These are phyloP conservation scores for Neofusicoccum laricinum DNA, from an alignment of 2,329 filamentous ascomycete species.

Conservation along the genomic window DNA sequence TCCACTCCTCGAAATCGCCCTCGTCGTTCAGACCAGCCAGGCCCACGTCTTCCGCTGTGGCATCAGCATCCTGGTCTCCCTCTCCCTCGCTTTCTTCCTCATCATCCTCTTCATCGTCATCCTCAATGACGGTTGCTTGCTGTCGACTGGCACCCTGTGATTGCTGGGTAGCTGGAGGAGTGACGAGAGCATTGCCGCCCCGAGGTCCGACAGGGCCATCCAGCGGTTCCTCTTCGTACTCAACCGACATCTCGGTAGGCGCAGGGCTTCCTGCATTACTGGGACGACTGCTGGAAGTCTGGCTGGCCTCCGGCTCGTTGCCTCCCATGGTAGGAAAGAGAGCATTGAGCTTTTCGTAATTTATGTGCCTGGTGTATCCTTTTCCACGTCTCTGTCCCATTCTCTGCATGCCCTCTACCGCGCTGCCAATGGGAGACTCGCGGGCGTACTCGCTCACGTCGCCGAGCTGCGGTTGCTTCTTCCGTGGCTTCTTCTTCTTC, in stretches of 20 bases:
- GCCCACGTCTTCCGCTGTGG: neutral
- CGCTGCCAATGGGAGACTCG: constrained; percentile 39
- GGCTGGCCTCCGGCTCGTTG: constrained; percentile 1
- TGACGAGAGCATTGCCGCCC: neutral
- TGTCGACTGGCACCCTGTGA: neutral
- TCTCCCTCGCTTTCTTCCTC: constrained; percentile 6
- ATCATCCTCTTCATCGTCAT: constrained; percentile 8
- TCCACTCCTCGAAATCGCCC: neutral
- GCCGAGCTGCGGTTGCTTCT: constrained; percentile 36
- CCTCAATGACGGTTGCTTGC: neutral
- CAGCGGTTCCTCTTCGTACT: constrained; percentile 5
- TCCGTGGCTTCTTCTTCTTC: constrained; percentile 45
- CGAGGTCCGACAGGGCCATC: neutral
- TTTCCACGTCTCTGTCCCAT: constrained; percentile 46
- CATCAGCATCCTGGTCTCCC: neutral
- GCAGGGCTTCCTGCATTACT: constrained; percentile 10
- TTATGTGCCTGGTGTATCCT: constrained; percentile 43
- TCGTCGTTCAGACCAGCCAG: neutral
- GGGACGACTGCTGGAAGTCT: constrained; percentile 7
- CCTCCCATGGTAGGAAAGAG: neutral
- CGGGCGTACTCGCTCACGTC: constrained; percentile 33
- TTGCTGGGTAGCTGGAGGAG: constrained; percentile 5
- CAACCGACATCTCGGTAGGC: neutral
- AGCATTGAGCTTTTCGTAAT: constrained; percentile 45
- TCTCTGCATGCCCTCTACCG: constrained; percentile 43